These are phyloP conservation scores for Penicillium freii DNA, from an alignment of 2,329 filamentous ascomycete genomes.

Conservation along the genomic window DNA sequence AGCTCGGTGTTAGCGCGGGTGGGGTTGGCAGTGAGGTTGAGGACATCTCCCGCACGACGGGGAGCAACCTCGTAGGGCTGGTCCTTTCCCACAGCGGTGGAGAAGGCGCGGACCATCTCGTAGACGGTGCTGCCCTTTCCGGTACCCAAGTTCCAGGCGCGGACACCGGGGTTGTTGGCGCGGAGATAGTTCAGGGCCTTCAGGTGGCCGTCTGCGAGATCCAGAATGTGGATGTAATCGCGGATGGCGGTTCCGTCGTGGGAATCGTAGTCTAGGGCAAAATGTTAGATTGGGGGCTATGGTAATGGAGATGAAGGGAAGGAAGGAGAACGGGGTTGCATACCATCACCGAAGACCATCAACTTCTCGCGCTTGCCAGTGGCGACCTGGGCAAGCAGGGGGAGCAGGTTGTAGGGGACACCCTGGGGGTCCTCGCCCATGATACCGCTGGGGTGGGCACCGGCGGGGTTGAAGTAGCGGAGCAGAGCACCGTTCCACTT, in stretches of 20 bases:
- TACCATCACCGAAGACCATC: slow-evolving; percentile 89
- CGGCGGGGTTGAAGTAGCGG: slow-evolving; percentile 96
- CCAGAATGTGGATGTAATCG: slow-evolving; percentile 70
- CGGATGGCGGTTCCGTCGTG: slow-evolving; percentile 53
- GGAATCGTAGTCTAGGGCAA: slow-evolving; percentile 67
- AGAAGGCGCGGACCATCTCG: slow-evolving; percentile 96
- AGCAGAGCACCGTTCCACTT: slow-evolving; percentile 92
- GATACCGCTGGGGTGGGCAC: slow-evolving; percentile 88
- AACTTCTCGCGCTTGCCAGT: slow-evolving; percentile 94
- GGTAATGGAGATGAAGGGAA: background rate
- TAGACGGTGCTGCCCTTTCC: slow-evolving; percentile 93
- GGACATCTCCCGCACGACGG: slow-evolving; percentile 82
- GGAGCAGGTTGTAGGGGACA: slow-evolving; percentile 91
- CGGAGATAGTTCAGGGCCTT: slow-evolving; percentile 68
- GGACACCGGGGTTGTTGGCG: slow-evolving; percentile 69
- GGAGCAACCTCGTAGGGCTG: slow-evolving; percentile 82
- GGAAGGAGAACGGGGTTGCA: slow-evolving; percentile 28
- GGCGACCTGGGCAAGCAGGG: slow-evolving; percentile 90
- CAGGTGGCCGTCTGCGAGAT: slow-evolving; percentile 53
- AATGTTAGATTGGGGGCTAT: background rate
- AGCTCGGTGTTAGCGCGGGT: slow-evolving; percentile 83
- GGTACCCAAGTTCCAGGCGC: slow-evolving; percentile 95
- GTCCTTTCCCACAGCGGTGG: slow-evolving; percentile 76
- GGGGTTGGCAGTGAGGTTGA: slow-evolving; percentile 92
- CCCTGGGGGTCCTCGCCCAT: slow-evolving; percentile 98